phyloP scores from a whole-genome alignment of 768 basidiomycete genomes.

The Amylocystis lapponica region DNA sequence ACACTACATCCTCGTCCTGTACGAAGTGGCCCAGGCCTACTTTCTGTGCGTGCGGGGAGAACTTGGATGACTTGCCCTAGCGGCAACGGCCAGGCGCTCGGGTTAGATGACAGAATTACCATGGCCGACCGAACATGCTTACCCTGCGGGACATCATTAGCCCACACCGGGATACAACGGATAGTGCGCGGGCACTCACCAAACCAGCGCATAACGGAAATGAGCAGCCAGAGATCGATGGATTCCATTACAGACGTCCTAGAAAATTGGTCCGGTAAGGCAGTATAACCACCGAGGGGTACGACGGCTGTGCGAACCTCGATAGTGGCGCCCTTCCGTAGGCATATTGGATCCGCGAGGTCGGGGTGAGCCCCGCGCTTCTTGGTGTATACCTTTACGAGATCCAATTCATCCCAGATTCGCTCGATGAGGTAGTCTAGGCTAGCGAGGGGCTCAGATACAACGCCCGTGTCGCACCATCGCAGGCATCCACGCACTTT shows the following conservation, averaged over 20 bases:
- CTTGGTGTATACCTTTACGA: conserved; percentile 95
- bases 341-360: conserved; percentile 82
- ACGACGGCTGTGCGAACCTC: conserved; percentile 66
- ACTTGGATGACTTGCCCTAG: conserved; percentile 91
- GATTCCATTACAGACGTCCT: conserved; percentile 90
- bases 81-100: conserved; percentile 3
- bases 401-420: conserved; percentile 73
- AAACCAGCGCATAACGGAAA: conserved; percentile 93
- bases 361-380: conserved; percentile 95
- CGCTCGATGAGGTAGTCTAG: conserved; percentile 69
- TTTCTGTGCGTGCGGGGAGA: conserved; percentile 90
- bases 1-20: conserved; percentile 85
- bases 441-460: conserved; percentile 32
- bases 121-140: conserved; percentile 10
- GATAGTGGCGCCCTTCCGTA: conserved; percentile 88
- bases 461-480: not conserved
- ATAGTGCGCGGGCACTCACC: conserved; percentile 44
- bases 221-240: conserved; percentile 86
- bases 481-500: conserved; percentile 52
- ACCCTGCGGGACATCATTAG: conserved; percentile 9
- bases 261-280: not conserved
- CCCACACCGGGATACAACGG: not conserved
- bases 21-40: conserved; percentile 82
- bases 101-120: not conserved
- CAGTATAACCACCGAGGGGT: too few species aligned